These are phyloP conservation scores for Favolaschia claudopus DNA, from an alignment of 768 basidiomycete genomes.

Conservation along the genomic window DNA sequence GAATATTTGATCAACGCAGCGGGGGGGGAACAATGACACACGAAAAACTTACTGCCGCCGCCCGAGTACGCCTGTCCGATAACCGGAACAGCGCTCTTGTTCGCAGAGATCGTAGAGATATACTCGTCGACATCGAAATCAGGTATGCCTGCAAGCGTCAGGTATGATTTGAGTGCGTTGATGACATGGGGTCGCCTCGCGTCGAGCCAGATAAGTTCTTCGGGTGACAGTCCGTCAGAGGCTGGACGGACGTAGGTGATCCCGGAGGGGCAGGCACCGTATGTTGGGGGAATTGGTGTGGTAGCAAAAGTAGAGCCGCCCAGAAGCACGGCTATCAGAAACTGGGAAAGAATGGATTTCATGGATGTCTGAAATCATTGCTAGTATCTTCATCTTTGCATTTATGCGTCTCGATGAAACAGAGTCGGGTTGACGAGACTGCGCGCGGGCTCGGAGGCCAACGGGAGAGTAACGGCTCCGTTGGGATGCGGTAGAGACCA, in stretches of 20 bases:
- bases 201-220: conserved; percentile 10
- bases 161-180: conserved; percentile 4
- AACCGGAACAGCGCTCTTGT: conserved; percentile 7
- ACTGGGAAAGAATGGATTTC: neutral
- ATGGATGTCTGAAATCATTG: neutral
- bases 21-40: neutral
- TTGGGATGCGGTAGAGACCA: no score
- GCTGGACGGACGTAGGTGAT: conserved; percentile 5
- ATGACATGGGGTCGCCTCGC: conserved; percentile 14
- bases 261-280: conserved; percentile 6
- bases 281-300: conserved; percentile 5
- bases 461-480: no score
- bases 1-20: neutral
- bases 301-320: conserved; percentile 2
- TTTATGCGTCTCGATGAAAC: no score
- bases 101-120: conserved; percentile 8
- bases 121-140: conserved; percentile 10
- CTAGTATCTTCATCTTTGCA: neutral
- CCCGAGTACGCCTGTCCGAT: conserved; percentile 14
- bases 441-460: no score
- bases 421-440: no score
- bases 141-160: conserved; percentile 14
- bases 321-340: neutral
- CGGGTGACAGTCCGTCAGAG: conserved; percentile 10
- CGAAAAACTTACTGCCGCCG: conserved; percentile 6